Conservation (phyloP, 768 basidiomycete genomes). For the Suillus plorans region DNA sequence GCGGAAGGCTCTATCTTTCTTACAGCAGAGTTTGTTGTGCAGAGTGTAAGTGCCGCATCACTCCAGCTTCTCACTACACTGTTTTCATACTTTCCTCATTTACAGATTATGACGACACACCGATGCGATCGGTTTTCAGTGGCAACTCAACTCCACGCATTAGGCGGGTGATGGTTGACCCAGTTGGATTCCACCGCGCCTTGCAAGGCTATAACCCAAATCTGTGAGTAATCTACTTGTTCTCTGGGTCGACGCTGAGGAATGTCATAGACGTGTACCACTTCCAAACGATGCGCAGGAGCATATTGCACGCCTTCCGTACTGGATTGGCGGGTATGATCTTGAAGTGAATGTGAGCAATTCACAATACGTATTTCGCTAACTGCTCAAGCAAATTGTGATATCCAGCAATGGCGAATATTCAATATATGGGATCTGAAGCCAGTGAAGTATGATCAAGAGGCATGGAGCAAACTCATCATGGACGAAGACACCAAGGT, state of each 20-base stretch:
- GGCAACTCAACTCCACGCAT: background rate
- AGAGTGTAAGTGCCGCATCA: background rate
- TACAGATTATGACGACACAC: background rate
- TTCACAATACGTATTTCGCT: background rate
- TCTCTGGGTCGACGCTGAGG: background rate
- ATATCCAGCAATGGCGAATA: background rate
- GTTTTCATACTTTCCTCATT: background rate
- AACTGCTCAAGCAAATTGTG: background rate
- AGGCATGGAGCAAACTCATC: background rate
- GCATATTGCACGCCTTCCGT: background rate
- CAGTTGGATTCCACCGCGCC: background rate
- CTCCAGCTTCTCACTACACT: background rate
- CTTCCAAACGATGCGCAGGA: background rate
- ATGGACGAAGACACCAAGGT: constrained; percentile 1
- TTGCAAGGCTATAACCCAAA: constrained; percentile 1
- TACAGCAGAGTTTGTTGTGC: background rate
- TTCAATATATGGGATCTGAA: background rate
- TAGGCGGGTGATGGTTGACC: background rate
- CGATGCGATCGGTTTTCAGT: background rate
- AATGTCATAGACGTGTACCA: background rate
- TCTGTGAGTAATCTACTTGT: background rate
- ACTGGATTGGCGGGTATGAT: constrained; percentile 4
- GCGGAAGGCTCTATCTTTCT: constrained; percentile 1
- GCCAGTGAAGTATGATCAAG: background rate
- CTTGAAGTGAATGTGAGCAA: background rate